phyloP scores from a whole-genome alignment of 306 rosid species.

The Ammopiptanthus mongolicus region DNA sequence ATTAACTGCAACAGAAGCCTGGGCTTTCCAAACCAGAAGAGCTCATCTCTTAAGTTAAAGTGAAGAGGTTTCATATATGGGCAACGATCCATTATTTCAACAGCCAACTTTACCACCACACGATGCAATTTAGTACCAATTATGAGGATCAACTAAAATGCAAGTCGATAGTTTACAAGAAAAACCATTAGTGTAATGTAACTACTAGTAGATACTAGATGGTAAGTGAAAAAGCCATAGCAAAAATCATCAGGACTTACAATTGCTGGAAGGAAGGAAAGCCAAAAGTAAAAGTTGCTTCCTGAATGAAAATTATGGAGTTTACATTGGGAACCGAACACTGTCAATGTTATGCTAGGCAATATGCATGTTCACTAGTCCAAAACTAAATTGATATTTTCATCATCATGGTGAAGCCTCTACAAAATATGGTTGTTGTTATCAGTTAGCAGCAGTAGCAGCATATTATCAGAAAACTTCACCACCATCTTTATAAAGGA shows the following conservation, averaged over 20 bases:
- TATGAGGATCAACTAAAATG: conserved; percentile 62
- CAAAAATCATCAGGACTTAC: conserved; percentile 44
- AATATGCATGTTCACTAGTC: not conserved
- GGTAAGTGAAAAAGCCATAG: not conserved
- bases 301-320: conserved; percentile 50
- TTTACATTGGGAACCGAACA: conserved; percentile 9
- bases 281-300: conserved; percentile 85
- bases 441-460: not conserved
- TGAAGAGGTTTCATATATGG: conserved; percentile 29
- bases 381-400: not conserved
- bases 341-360: not conserved
- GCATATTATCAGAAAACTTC: not conserved
- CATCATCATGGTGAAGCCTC: not conserved
- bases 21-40: conserved; percentile 93
- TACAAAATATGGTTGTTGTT: not conserved
- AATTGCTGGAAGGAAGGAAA: conserved; percentile 83
- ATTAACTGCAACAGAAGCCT: conserved; percentile 62
- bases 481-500: not conserved
- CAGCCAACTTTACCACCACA: conserved; percentile 84
- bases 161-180: not conserved
- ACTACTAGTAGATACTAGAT: not conserved
- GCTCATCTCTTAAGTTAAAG: conserved; percentile 74
- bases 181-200: conserved; percentile 9
- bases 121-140: conserved; percentile 84
- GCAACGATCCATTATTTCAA: conserved; percentile 57